Evolutionary conservation across 2,329 filamentous ascomycete genomes (phyloP).

Genomic region (Pseudogymnoascus sp.): DNA sequence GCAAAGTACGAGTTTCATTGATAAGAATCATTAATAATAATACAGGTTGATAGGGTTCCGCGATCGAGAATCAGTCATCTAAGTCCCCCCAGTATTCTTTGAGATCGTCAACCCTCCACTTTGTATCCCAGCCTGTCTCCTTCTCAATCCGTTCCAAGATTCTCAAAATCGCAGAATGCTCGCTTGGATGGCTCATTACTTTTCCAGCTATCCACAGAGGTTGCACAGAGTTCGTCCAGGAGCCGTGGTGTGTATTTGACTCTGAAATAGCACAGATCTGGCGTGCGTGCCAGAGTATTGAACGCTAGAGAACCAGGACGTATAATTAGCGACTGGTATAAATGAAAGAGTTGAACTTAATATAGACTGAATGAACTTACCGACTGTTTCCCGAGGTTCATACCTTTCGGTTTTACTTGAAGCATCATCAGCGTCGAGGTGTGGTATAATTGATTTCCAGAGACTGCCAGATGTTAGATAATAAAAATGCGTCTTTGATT

Average conservation of each 20-base stretch:
- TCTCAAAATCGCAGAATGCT: slow-evolving; percentile 33
- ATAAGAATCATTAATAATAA: too few species aligned
- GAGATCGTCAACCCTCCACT: slow-evolving; percentile 44
- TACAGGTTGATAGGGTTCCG: neutral
- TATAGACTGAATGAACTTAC: slow-evolving; percentile 12
- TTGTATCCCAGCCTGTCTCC: slow-evolving; percentile 44
- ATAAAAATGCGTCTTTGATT: neutral
- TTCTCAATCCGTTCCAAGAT: slow-evolving; percentile 42
- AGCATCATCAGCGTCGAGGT: slow-evolving; percentile 25
- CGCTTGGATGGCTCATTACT: slow-evolving; percentile 41
- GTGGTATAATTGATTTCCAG: slow-evolving; percentile 30
- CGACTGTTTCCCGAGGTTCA: slow-evolving; percentile 20
- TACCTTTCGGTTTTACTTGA: slow-evolving; percentile 25
- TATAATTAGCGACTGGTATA: neutral
- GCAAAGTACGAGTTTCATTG: too few species aligned
- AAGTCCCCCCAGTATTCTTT: slow-evolving; percentile 26
- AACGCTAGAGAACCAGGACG: slow-evolving; percentile 24
- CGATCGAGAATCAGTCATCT: neutral
- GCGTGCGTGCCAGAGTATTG: slow-evolving; percentile 46
- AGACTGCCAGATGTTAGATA: slow-evolving; percentile 18
- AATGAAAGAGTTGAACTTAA: neutral
- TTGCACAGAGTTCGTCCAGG: slow-evolving; percentile 48
- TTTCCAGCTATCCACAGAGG: slow-evolving; percentile 48
- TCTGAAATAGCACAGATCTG: slow-evolving; percentile 47
- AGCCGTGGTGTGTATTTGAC: slow-evolving; percentile 46